Base-by-base conservation (phyloP, 495 filamentous ascomycete species). In the Xanthoparmelia taractica region DNA sequence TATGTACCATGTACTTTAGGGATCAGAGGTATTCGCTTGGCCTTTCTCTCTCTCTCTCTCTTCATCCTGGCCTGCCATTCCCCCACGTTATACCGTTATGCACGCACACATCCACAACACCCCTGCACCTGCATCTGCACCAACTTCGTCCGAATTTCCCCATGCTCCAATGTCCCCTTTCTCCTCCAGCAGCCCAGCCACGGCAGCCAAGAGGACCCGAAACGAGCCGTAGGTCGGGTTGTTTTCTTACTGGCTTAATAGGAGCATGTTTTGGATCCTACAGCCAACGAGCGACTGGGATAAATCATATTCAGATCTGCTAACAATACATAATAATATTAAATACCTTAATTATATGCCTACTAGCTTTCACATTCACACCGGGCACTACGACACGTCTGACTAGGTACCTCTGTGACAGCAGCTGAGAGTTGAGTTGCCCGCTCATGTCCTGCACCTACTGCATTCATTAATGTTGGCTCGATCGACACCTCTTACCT, bases 41-140 rank as follows among this genome's bases (percentile, higher is more conserved):
- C 48, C 48, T 52, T 52, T 52, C 27, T 52, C 27, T 29, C n/a
- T n/a, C n/a, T n/a, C n/a, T n/a, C n/a, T n/a, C n/a, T n/a, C n/a
- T n/a, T n/a, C n/a, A n/a, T n/a, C n/a, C n/a, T n/a, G n/a, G 17
- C n/a, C 45, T 48, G 45, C 45, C 45, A 15, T 52, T 27, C 48
- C 48, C 48, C 48, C 48, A 52, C 48, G 48, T 52, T 36, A 36
- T 36, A 10, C 34, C 34, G 34, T 52, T 52, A 52, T 52, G 48
- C 48, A 52, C 48, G 48, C 48, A 52, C 48, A 25, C 48, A 48
- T 36, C 34, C 34, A 4, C 45, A 50, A 50, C n/a, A n/a, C 3
- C 45, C 45, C 23, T 47, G 45, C n/a, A 47, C n/a, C 41, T 25
- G n/a, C 20, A 47, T 4, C n/a, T n/a, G n/a, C n/a, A n/a, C n/a